Evolutionary conservation across 2,329 filamentous ascomycete genomes (phyloP).

Genomic region (Hirsutella minnesotensis): DNA sequence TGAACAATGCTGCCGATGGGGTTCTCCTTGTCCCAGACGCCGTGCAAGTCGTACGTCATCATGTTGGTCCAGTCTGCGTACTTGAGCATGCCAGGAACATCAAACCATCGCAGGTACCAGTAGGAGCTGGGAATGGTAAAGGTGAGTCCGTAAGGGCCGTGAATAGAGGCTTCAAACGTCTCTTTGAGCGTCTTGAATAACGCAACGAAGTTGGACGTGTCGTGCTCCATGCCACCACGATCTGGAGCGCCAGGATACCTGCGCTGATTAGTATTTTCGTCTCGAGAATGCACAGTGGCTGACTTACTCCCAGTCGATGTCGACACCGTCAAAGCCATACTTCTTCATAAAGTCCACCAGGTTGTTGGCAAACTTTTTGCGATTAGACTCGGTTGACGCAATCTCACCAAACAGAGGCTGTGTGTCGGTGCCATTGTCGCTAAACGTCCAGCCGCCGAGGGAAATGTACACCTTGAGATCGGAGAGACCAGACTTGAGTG

Average conservation of each 20-base stretch:
- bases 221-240: constrained; percentile 10
- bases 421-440: constrained; percentile 12
- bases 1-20: constrained; percentile 20
- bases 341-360: constrained; percentile 25
- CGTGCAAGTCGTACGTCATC: constrained; percentile 31
- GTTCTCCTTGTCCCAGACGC: constrained; percentile 24
- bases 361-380: constrained; percentile 21
- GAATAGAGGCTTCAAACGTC: constrained; percentile 1
- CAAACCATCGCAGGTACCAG: constrained; percentile 18
- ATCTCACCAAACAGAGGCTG: constrained; percentile 19
- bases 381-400: constrained; percentile 4
- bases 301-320: constrained; percentile 19
- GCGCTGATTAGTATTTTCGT: too few relatives aligned
- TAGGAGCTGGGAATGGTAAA: constrained; percentile 14
- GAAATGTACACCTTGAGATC: constrained; percentile 18
- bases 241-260: constrained; percentile 12
- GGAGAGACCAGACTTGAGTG: constrained; percentile 10
- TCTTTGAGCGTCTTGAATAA: constrained; percentile 11
- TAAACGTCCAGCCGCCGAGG: constrained; percentile 24
- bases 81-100: constrained; percentile 8
- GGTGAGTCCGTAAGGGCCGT: constrained; percentile 8
- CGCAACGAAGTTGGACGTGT: constrained; percentile 11
- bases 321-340: constrained; percentile 24
- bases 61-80: constrained; percentile 27
- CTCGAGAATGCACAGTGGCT: too few relatives aligned